Evolutionary conservation across 1,284 basidiomycete species (phyloP).

Genomic region (Austroboletus rostrupii): DNA sequence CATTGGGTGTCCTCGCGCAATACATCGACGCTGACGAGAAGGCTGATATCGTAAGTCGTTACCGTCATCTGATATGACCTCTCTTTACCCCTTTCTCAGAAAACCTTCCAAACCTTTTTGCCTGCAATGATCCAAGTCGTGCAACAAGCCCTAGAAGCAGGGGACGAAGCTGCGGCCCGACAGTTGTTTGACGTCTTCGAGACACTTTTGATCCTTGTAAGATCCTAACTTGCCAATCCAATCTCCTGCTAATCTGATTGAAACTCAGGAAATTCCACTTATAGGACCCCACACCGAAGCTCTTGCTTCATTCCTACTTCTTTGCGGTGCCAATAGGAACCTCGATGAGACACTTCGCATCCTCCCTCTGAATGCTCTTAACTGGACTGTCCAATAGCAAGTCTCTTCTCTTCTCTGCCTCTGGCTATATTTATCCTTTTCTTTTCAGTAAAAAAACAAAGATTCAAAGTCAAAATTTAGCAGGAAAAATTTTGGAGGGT

Average conservation of each 20-base stretch:
- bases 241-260: slow-evolving; percentile 7
- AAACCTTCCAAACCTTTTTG: slow-evolving; percentile 86
- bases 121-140: slow-evolving; percentile 91
- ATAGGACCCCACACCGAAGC: slow-evolving; percentile 87
- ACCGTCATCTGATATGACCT: background rate
- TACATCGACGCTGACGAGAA: slow-evolving; percentile 91
- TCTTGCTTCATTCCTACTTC: slow-evolving; percentile 87
- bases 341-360: slow-evolving; percentile 84
- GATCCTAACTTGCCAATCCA: slow-evolving; percentile 16
- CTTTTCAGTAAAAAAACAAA: slow-evolving; percentile 89
- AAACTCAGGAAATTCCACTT: slow-evolving; percentile 80
- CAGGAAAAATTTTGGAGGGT: slow-evolving; percentile 83
- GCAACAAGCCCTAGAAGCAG: slow-evolving; percentile 79
- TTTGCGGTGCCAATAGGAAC: slow-evolving; percentile 76
- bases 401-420: slow-evolving; percentile 8
- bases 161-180: slow-evolving; percentile 80
- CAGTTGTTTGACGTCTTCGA: slow-evolving; percentile 96
- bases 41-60: slow-evolving; percentile 68
- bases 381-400: slow-evolving; percentile 94
- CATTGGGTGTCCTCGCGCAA: slow-evolving; percentile 89
- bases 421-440: background rate
- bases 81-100: slow-evolving; percentile 39
- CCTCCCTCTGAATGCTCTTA: slow-evolving; percentile 90
- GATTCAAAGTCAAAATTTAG: slow-evolving; percentile 84
- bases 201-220: slow-evolving; percentile 86